phyloP scores from a whole-genome alignment of 306 rosid genomes.

The Medicago ruthenica region DNA sequence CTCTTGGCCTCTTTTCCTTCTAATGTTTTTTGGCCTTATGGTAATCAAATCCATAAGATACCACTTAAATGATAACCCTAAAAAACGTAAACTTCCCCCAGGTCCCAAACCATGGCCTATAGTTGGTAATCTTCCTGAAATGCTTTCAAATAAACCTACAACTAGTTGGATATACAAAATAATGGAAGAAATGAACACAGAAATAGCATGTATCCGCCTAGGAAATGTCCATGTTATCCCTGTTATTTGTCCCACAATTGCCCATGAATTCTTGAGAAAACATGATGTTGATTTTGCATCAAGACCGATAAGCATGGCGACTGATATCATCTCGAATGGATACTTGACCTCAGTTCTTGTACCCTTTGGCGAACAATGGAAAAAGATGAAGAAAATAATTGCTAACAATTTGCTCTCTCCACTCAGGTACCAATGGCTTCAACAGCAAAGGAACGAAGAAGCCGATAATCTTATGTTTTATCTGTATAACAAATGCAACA shows the following conservation, averaged over 20 bases:
- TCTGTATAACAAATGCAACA: neutral
- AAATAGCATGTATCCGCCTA: neutral
- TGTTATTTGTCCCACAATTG: neutral
- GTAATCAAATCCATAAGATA: neutral
- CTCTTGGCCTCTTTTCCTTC: neutral
- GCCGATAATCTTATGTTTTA: neutral
- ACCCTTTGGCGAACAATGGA: neutral
- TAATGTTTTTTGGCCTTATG: neutral
- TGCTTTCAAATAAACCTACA: conserved; percentile 14
- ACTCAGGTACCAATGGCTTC: neutral
- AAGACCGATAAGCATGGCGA: neutral
- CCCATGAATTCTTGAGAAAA: neutral
- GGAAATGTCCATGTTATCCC: conserved; percentile 12
- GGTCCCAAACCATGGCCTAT: conserved; percentile 59
- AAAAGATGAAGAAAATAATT: neutral
- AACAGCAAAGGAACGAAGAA: neutral
- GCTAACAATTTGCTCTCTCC: neutral
- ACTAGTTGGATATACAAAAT: neutral
- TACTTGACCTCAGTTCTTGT: neutral
- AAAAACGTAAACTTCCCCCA: conserved; percentile 36
- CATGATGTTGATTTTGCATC: neutral
- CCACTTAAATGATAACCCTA: neutral
- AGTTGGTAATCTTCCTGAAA: conserved; percentile 50
- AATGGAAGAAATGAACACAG: neutral
- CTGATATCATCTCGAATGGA: neutral